Base-by-base conservation (phyloP, 2,329 filamentous ascomycete genomes). In the Hymenoscyphus fraxineus region DNA sequence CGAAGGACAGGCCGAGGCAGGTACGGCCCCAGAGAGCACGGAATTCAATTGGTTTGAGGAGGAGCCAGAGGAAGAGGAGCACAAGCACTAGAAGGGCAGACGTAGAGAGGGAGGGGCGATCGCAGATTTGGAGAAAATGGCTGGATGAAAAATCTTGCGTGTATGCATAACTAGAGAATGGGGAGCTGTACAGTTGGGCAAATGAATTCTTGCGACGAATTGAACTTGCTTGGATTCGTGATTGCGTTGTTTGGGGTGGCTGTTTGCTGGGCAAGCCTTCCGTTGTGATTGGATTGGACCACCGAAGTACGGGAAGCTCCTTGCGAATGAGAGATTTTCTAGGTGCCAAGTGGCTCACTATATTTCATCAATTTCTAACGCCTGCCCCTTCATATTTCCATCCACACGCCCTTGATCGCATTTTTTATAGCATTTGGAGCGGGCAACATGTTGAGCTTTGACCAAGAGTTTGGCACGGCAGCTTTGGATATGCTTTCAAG, bases 31-130 rank as follows among this genome's bases (percentile, higher is more conserved):
- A 64, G 83, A 88, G 66, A 80, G 38, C 54, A 79, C 67, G 65
- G 78, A 85, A 65, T 81, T 83, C 73, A 81, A 88, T 81, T 97
- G 93, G 92, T 91, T 96, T 73, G 92, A 93, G 79, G 88, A 92
- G 77, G 89, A 93, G 82, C 71, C 71, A 51, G 74, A 77, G 75
- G 86, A 85, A 71, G 83, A 88, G 64, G 66, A 88, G 64, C 65
- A 65, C 62, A 67, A 71, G 19, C 73, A 75, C 61, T 75, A 73
- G 70, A 73, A 63, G 51, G 31, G 55, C 44, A 44, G 44, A 47
- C 22, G 22, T 39, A 54, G 31, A 47, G 32, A 51, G 44, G 19
- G 54, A 10, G 56, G 31, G 59, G 61, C 56, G 31, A 60, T 60
- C 13, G 47, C 31, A 58, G 54, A 31, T 57, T 35, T 22, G 22